Base-by-base conservation (phyloP, 495 filamentous ascomycete species). In the Bacidia rubella region DNA sequence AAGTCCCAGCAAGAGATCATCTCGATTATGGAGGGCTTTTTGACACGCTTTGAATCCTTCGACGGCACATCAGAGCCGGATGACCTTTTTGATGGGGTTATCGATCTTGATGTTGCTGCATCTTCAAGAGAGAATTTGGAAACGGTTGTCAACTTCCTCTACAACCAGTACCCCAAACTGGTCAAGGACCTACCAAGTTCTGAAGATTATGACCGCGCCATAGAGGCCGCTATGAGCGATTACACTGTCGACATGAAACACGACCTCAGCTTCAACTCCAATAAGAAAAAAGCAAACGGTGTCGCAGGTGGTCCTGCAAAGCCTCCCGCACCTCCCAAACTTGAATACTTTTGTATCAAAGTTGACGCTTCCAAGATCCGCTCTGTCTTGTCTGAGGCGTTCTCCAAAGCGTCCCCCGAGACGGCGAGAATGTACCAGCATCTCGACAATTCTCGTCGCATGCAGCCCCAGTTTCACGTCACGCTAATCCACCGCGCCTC, bases 1-100 rank as follows among this genome's bases (percentile, higher is more conserved):
- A 78, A 81, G 60, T 69, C 78, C 45, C 65, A 68, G 35, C 65
- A 70, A 12, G 87, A 94, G 63, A 80, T 90, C 29, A 71, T 87
- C 21, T 78, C 79, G 9, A 97, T 99, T 61, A 97, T 99, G 92
- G 83, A 95, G 55, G 87, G 88, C 32, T 99, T 99, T 70, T 70
- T 98, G 42, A 54, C 68, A 0, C 82, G 92, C 15, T 99, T 96
- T 63, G 82, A 97, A 65, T 75, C 79, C 2, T 68, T 87, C 51
- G 74, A 96, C 56, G 65, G 65, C 1, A 69, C 75, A 22, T 68
- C 61, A 19, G 60, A 65, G 19, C 90, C 90, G 2, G 93, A 99
- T 63, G 70, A 77, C 45, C 67, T 68, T 24, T 96, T 96, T 57
- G 85, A 95, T 57, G 65, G 79, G 7, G 70, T 95, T 49, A 93